These are phyloP conservation scores for Microdochium trichocladiopsis DNA, from an alignment of 2,329 filamentous ascomycete species.

Conservation along the genomic window DNA sequence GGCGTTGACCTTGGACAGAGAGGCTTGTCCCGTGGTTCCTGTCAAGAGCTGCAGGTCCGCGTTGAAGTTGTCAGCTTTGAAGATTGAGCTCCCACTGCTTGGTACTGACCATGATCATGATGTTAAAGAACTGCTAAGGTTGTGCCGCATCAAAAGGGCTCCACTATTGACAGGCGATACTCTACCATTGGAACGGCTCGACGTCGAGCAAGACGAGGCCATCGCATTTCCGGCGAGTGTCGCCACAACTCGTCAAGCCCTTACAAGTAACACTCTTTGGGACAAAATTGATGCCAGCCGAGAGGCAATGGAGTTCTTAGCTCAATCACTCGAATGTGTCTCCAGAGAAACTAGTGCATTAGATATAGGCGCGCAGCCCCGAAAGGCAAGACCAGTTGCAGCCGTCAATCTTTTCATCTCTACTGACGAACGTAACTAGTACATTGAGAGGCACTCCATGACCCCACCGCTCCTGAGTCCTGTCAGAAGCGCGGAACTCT, in stretches of 20 bases:
- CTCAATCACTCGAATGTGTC: too few species aligned
- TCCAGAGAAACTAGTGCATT: too few species aligned
- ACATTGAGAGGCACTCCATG: slow-evolving; percentile 8
- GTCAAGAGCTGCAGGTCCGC: background rate
- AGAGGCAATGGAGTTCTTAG: slow-evolving; percentile 11
- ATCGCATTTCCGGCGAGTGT: slow-evolving; percentile 13
- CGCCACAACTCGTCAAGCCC: slow-evolving; percentile 5
- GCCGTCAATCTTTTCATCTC: too few species aligned
- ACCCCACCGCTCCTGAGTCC: slow-evolving; percentile 19
- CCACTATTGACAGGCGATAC: slow-evolving; percentile 6
- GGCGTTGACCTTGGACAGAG: slow-evolving; percentile 4
- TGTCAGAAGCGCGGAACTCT: slow-evolving; percentile 7
- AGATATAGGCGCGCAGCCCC: too few species aligned
- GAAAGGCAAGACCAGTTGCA: too few species aligned
- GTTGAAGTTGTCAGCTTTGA: slow-evolving; percentile 7
- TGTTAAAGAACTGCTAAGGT: slow-evolving; percentile 10
- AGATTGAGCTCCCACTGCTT: slow-evolving; percentile 17
- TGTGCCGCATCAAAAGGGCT: slow-evolving; percentile 7
- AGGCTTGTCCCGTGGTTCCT: background rate
- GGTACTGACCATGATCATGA: slow-evolving; percentile 18
- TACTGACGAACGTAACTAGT: slow-evolving; percentile 7
- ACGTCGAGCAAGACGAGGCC: slow-evolving; percentile 13
- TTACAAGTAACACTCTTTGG: slow-evolving; percentile 3
- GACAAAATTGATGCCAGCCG: slow-evolving; percentile 15
- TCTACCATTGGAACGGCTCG: slow-evolving; percentile 17